phyloP scores from a whole-genome alignment of 1,284 basidiomycete species.

The Papiliotrema laurentii region DNA sequence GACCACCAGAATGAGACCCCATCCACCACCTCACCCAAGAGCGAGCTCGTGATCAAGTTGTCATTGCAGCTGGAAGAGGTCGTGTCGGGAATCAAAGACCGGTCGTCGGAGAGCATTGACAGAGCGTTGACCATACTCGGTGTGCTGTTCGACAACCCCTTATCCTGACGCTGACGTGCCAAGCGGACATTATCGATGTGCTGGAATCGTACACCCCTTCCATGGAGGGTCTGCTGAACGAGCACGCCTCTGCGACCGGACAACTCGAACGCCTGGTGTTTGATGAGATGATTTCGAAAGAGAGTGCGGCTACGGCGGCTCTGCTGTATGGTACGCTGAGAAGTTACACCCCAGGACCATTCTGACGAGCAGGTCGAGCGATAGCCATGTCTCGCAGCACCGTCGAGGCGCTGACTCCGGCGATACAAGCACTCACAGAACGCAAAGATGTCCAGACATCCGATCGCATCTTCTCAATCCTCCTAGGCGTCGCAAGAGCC shows the following conservation, averaged over 20 bases:
- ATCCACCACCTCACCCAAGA: too few relatives aligned
- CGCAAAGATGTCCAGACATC: slow-evolving; percentile 1
- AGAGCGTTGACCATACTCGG: background rate
- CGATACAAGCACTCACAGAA: slow-evolving; percentile 27
- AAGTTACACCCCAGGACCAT: too few relatives aligned
- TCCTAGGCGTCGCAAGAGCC: slow-evolving; percentile 28
- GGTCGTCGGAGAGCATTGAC: too few relatives aligned
- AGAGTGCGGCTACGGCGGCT: slow-evolving; percentile 17
- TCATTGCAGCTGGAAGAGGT: too few relatives aligned
- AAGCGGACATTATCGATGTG: slow-evolving; percentile 33
- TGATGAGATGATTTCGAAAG: slow-evolving; percentile 14
- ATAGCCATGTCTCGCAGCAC: slow-evolving; percentile 30
- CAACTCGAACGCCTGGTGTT: slow-evolving; percentile 29
- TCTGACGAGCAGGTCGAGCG: slow-evolving; percentile 19
- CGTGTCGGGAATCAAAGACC: too few relatives aligned
- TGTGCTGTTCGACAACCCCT: background rate
- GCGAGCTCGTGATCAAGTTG: too few relatives aligned
- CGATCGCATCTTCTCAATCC: slow-evolving; percentile 22
- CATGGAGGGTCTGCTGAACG: slow-evolving; percentile 30
- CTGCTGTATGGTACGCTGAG: slow-evolving; percentile 28
- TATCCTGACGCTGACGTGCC: background rate
- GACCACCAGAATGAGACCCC: too few relatives aligned
- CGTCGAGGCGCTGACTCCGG: slow-evolving; percentile 22
- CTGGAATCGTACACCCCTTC: slow-evolving; percentile 29
- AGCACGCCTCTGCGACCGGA: slow-evolving; percentile 28